phyloP scores from a whole-genome alignment of 768 basidiomycete genomes.

The Amylocystis lapponica region DNA sequence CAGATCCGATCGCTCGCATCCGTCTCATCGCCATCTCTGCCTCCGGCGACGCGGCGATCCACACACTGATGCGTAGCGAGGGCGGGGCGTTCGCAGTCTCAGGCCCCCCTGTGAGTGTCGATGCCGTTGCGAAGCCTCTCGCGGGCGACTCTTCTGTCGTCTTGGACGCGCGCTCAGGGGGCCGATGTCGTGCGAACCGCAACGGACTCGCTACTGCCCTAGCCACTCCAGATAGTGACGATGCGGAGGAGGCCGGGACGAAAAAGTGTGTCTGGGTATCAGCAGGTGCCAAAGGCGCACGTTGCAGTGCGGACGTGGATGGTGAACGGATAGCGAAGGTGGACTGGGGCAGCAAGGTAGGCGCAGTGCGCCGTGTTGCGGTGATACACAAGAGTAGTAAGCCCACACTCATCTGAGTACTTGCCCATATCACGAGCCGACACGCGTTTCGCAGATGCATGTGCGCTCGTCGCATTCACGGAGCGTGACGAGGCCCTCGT shows the following conservation, averaged over 20 bases:
- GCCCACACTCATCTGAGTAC: conserved; percentile 12
- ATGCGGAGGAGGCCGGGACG: conserved; percentile 24
- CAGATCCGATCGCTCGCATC: conserved; percentile 42
- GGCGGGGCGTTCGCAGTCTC: conserved; percentile 30
- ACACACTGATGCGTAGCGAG: conserved; percentile 39
- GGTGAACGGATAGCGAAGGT: conserved; percentile 63
- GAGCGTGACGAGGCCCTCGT: conserved; percentile 42
- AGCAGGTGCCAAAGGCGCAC: conserved; percentile 53
- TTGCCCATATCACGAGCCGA: conserved; percentile 1
- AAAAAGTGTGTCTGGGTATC: conserved; percentile 36
- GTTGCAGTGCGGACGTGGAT: conserved; percentile 49
- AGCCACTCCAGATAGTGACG: conserved; percentile 12
- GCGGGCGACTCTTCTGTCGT: conserved; percentile 42
- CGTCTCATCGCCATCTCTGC: conserved; percentile 57
- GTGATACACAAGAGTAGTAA: conserved; percentile 60
- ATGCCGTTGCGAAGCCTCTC: conserved; percentile 39
- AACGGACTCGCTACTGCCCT: conserved; percentile 35
- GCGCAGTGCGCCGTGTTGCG: conserved; percentile 43
- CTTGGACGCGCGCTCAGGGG: conserved; percentile 49
- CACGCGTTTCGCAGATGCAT: conserved; percentile 31
- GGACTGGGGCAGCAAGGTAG: conserved; percentile 55
- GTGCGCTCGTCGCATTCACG: conserved; percentile 47
- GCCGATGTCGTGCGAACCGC: conserved; percentile 37
- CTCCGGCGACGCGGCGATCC: conserved; percentile 56
- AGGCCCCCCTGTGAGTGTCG: conserved; percentile 27